These are phyloP conservation scores for Echium plantagineum DNA, from an alignment of 257 asterid species.

Conservation along the genomic window DNA sequence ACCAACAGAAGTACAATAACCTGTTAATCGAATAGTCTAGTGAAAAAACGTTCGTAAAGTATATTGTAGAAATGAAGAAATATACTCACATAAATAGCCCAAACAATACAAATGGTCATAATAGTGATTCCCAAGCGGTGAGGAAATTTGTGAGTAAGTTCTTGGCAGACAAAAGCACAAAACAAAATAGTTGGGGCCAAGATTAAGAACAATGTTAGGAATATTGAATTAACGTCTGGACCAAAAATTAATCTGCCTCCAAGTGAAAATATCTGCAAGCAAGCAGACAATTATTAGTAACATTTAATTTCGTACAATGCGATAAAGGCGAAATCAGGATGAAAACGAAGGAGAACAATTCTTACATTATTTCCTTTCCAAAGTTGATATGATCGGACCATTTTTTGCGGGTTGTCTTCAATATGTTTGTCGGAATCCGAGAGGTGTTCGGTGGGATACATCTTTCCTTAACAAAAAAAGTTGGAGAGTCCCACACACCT, in stretches of 20 bases:
- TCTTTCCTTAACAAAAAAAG: constrained; percentile 3
- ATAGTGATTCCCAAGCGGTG: constrained; percentile 10
- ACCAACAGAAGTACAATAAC: constrained; percentile 49
- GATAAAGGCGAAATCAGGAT: no score
- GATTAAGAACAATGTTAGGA: constrained; percentile 17
- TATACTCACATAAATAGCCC: constrained; percentile 14
- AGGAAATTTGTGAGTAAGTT: constrained; percentile 13
- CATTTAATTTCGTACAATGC: not conserved
- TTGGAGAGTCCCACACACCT: not conserved
- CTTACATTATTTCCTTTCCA: constrained; percentile 58
- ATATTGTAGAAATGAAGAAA: no score
- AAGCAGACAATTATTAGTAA: not conserved
- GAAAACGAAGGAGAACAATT: no score
- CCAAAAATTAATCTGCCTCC: constrained; percentile 26
- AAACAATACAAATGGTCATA: constrained; percentile 8
- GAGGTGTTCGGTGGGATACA: constrained; percentile 23
- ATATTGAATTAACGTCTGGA: constrained; percentile 22
- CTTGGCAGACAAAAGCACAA: constrained; percentile 14
- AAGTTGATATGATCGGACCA: constrained; percentile 29
- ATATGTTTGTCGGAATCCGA: constrained; percentile 9
- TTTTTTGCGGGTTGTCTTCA: constrained; percentile 16
- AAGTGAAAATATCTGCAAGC: constrained; percentile 21
- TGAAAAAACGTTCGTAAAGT: no score
- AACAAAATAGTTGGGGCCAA: constrained; percentile 17
- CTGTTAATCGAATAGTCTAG: not conserved